Base-by-base conservation (phyloP, 176 grass and related monocot genomes). In the Olyra latifolia region DNA sequence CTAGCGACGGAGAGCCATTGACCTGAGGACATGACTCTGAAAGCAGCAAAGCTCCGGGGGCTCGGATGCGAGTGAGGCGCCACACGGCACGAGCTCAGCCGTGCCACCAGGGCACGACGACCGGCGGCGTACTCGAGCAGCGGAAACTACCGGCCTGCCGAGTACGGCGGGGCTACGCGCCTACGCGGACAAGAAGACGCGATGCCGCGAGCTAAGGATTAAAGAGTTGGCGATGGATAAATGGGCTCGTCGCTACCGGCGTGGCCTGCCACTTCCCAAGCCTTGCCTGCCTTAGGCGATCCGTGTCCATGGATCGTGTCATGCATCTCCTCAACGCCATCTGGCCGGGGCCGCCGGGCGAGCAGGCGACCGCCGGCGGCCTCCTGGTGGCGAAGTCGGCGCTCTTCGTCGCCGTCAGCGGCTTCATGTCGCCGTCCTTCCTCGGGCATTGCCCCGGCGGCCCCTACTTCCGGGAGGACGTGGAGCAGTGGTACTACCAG, bases 381-480 rank as follows among this genome's bases (percentile, higher is more conserved):
- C 71, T 43, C 35, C 1, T 2, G 24, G 71, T 52, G 3, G 71
- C 81, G 9, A 30, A 55, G 60, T 83, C 48, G 0, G 71, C 71
- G 35, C 52, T 83, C 46, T 3, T 83, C 38, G 7, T 83, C 4
- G 71, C 60, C 47, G 4, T 83, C 46, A 83, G 66, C 60, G 71
- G 71, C 81, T 24, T 83, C 81, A 13, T 45, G 10, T 45, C 61
- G 16, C 71, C 71, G 32, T 41, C 81, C 6, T 22, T 56, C 71
- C n/a, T 83, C 22, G 47, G 19, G 23, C 20, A 11, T 13, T 83
- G 80, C 58, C 35, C 30, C 4, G 28, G 5, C 20, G 13, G 19
- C 62, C 69, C 1, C 7, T 35, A 47, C 46, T 17, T 71, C 22
- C 22, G 43, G 14, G 56, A 8, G 50, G 35, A 57, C 56, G 55